phyloP scores from a whole-genome alignment of 83 land plant genomes.

The Picea mariana region DNA sequence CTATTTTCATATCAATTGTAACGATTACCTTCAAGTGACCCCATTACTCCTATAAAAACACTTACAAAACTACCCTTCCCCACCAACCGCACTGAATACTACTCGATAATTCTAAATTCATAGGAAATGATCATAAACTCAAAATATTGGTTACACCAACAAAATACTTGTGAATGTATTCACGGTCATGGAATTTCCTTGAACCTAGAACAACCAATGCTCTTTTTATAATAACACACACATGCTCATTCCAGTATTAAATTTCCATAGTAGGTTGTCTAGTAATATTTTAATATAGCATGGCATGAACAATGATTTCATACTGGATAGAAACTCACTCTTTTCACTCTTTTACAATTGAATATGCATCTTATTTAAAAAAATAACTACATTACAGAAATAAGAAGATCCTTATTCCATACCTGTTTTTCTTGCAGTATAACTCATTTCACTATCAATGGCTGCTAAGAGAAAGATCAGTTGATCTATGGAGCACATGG shows the following conservation, averaged over 20 bases:
- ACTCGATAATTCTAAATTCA: neutral
- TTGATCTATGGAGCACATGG: neutral
- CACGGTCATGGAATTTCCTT: neutral
- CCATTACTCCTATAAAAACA: constrained; percentile 1
- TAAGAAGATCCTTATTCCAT: neutral
- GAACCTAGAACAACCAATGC: neutral
- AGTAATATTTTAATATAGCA: neutral
- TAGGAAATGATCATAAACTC: too few relatives aligned
- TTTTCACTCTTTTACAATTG: neutral
- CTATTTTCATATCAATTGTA: neutral
- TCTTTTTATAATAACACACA: neutral
- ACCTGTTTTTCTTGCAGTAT: neutral
- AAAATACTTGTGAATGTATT: too few relatives aligned
- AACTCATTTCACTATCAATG: neutral
- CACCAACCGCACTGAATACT: neutral
- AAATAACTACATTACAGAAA: neutral
- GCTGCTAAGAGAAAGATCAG: neutral
- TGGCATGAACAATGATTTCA: neutral
- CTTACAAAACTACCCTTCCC: neutral
- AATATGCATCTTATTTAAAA: neutral
- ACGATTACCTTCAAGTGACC: constrained; percentile 2
- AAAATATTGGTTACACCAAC: too few relatives aligned
- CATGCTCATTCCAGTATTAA: neutral
- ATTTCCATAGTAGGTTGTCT: neutral
- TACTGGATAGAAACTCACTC: neutral